phyloP scores from a whole-genome alignment of 257 asterid genomes.

The Anisodus acutangulus region DNA sequence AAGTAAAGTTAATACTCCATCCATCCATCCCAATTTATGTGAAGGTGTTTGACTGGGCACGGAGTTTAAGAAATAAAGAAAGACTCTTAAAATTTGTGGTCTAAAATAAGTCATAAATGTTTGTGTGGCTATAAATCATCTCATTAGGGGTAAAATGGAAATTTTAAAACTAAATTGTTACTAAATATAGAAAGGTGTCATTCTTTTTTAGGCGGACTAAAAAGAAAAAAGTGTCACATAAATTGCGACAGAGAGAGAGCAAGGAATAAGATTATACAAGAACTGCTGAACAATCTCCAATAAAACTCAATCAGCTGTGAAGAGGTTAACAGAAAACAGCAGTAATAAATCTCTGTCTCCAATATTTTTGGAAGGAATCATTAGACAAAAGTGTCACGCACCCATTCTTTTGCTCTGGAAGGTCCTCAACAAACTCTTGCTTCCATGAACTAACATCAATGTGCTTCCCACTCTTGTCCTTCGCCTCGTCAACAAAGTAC shows the following conservation, averaged over 20 bases:
- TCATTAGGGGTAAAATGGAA: no score
- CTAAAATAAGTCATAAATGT: no score
- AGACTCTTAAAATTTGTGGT: no score
- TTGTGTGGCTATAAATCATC: no score
- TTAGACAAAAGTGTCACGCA: constrained; percentile 32
- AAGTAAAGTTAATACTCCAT: not conserved
- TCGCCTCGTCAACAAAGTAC: constrained; percentile 86
- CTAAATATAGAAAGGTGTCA: no score
- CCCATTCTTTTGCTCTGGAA: constrained; percentile 87
- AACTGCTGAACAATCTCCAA: not conserved
- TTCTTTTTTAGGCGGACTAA: no score
- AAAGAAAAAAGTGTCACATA: no score
- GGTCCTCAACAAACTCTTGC: constrained; percentile 65
- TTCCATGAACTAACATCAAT: constrained; percentile 77
- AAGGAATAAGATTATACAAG: constrained; percentile 5
- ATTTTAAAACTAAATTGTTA: no score
- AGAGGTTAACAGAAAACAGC: not conserved
- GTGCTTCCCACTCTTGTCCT: constrained; percentile 74
- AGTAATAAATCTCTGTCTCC: not conserved
- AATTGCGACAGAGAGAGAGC: no score
- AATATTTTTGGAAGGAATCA: not conserved
- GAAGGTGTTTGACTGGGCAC: no score
- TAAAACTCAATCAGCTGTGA: not conserved
- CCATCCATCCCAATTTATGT: no score
- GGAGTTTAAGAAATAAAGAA: no score